phyloP scores from a whole-genome alignment of 2,329 filamentous ascomycete genomes.

The Paecilomyces fulvus region DNA sequence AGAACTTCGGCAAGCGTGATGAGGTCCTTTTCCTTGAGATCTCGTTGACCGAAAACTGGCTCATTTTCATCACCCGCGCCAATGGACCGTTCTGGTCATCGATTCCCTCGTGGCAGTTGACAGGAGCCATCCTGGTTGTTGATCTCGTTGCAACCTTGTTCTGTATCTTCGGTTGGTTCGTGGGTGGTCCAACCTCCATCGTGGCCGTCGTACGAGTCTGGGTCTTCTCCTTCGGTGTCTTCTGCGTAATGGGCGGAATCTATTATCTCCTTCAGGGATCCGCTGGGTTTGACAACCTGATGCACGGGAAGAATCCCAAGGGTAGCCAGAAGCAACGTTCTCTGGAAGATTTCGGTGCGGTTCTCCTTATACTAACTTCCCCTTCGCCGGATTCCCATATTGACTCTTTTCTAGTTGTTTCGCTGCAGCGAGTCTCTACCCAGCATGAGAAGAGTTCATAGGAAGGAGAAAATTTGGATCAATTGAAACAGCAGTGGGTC shows the following conservation, averaged over 20 bases:
- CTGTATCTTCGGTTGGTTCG: slow-evolving; percentile 78
- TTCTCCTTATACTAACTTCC: slow-evolving; percentile 2
- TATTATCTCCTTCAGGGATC: slow-evolving; percentile 79
- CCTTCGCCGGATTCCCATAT: slow-evolving; percentile 1
- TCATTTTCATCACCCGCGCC: slow-evolving; percentile 92
- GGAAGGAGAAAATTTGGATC: slow-evolving; percentile 8
- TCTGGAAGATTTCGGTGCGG: slow-evolving; percentile 81
- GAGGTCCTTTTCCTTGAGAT: slow-evolving; percentile 83
- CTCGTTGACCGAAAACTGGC: slow-evolving; percentile 87
- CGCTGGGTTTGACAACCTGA: slow-evolving; percentile 77
- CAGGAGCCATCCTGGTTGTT: slow-evolving; percentile 68
- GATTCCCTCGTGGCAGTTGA: slow-evolving; percentile 76
- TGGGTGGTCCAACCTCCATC: slow-evolving; percentile 61
- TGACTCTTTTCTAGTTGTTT: slow-evolving; percentile 59
- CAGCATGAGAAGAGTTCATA: slow-evolving; percentile 85
- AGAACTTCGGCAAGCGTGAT: slow-evolving; percentile 78
- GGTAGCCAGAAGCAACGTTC: slow-evolving; percentile 74
- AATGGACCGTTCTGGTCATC: slow-evolving; percentile 90
- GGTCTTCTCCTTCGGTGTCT: slow-evolving; percentile 85
- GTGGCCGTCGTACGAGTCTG: slow-evolving; percentile 81
- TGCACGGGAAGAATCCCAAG: slow-evolving; percentile 83
- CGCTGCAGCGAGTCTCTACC: slow-evolving; percentile 79
- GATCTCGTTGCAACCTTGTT: slow-evolving; percentile 80
- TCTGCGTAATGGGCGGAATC: slow-evolving; percentile 69
- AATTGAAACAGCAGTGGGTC: not conserved